These are phyloP conservation scores for Penicillium argentinense DNA, from an alignment of 495 filamentous ascomycete species.

Conservation along the genomic window DNA sequence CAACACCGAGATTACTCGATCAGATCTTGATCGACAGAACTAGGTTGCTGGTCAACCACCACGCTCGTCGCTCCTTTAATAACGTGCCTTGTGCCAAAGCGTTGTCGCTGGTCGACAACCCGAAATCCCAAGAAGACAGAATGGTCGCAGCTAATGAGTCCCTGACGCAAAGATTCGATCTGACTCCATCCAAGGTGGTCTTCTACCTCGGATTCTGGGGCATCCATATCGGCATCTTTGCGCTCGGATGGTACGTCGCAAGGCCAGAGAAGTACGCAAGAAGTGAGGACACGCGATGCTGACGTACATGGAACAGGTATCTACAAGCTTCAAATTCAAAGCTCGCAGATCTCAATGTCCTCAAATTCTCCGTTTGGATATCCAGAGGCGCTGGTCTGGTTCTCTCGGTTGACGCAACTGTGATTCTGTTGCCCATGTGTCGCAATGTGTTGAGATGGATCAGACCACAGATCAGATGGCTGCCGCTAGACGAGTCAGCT, in stretches of 20 bases:
- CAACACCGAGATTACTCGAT: not conserved
- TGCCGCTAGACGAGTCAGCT: slow-evolving; percentile 90
- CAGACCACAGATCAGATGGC: slow-evolving; percentile 81
- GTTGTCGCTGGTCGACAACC: slow-evolving; percentile 25
- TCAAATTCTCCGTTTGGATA: slow-evolving; percentile 90
- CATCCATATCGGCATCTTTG: slow-evolving; percentile 78
- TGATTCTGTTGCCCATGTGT: slow-evolving; percentile 95
- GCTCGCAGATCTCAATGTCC: slow-evolving; percentile 74
- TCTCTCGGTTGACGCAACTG: slow-evolving; percentile 75
- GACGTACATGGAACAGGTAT: too few relatives aligned
- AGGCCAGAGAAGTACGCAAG: not conserved
- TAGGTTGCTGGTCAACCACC: slow-evolving; percentile 31
- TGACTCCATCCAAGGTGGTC: slow-evolving; percentile 64
- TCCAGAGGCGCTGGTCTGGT: slow-evolving; percentile 88
- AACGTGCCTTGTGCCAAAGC: not conserved
- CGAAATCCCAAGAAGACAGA: slow-evolving; percentile 2
- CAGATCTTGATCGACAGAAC: not conserved
- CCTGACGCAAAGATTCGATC: slow-evolving; percentile 50
- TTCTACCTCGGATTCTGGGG: slow-evolving; percentile 89
- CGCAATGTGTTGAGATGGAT: slow-evolving; percentile 80
- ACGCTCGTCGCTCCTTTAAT: slow-evolving; percentile 25
- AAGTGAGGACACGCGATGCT: too few relatives aligned
- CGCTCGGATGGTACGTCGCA: slow-evolving; percentile 73
- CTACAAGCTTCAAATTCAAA: slow-evolving; percentile 66
- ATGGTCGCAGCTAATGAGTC: slow-evolving; percentile 18